Conservation (phyloP, 371 early-diverging fungal species). For the Saksenaea oblongispora region DNA sequence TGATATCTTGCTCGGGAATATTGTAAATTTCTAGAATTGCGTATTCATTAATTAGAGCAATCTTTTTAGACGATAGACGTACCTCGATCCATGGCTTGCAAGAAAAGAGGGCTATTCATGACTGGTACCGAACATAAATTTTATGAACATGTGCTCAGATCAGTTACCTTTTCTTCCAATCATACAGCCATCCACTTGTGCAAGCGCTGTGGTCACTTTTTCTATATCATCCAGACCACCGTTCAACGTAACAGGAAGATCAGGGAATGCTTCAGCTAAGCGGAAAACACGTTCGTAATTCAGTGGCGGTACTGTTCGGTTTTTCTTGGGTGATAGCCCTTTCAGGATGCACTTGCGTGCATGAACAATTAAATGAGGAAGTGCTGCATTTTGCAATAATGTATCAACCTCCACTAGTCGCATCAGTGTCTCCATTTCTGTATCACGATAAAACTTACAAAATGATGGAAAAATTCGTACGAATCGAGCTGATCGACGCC, state of each 20-base stretch:
- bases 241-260: conserved; percentile 73
- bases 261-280: conserved; percentile 64
- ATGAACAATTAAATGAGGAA: conserved; percentile 76
- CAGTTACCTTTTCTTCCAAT: conserved; percentile 68
- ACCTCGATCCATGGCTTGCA: conserved; percentile 32
- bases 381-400: conserved; percentile 29
- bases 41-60: neutral
- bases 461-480: conserved; percentile 60
- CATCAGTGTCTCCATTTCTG: neutral
- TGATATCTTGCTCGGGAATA: conserved; percentile 25
- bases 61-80: neutral
- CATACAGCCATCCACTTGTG: conserved; percentile 71
- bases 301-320: conserved; percentile 80
- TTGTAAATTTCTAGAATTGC: conserved; percentile 27
- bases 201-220: conserved; percentile 45
- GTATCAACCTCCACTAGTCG: conserved; percentile 36
- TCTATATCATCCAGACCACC: conserved; percentile 72
- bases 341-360: conserved; percentile 86
- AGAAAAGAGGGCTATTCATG: conserved; percentile 40
- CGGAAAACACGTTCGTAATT: conserved; percentile 76
- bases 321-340: conserved; percentile 85
- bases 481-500: conserved; percentile 76
- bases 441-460: conserved; percentile 38
- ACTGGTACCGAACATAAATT: conserved; percentile 16
- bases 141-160: neutral